Evolutionary conservation across 495 filamentous ascomycete species (phyloP).

Genomic region (Xanthoparmelia taractica): DNA sequence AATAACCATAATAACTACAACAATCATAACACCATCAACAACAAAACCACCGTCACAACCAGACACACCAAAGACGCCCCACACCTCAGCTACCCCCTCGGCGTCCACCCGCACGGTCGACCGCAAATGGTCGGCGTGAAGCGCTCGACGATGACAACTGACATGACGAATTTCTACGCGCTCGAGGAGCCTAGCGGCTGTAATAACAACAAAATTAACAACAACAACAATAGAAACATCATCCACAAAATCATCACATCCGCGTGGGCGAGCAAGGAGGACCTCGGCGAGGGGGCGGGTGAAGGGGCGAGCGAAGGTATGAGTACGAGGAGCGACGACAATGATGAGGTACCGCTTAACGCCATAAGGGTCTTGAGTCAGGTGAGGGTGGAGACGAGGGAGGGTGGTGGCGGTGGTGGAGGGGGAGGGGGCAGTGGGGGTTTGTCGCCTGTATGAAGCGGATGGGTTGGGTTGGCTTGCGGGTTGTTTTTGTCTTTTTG

Average conservation of each 20-base stretch:
- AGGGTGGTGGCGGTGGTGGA: no score
- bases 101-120: neutral
- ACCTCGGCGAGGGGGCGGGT: neutral
- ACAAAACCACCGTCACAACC: no score
- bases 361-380: no score
- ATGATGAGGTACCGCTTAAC: neutral
- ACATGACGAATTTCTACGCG: neutral
- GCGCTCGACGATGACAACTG: neutral
- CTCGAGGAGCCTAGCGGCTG: neutral
- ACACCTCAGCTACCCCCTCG: neutral
- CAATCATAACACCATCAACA: neutral
- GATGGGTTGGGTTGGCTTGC: no score
- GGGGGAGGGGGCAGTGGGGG: no score
- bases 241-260: neutral
- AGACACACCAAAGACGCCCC: neutral
- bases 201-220: no score
- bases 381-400: no score
- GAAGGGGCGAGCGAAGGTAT: neutral
- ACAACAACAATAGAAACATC: no score
- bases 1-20: neutral
- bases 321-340: neutral
- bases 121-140: neutral
- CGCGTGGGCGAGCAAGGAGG: neutral
- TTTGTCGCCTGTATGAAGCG: no score
- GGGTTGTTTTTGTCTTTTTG: no score